These are phyloP conservation scores for Trichoderma asperelloides DNA, from an alignment of 495 filamentous ascomycete species.

Conservation along the genomic window DNA sequence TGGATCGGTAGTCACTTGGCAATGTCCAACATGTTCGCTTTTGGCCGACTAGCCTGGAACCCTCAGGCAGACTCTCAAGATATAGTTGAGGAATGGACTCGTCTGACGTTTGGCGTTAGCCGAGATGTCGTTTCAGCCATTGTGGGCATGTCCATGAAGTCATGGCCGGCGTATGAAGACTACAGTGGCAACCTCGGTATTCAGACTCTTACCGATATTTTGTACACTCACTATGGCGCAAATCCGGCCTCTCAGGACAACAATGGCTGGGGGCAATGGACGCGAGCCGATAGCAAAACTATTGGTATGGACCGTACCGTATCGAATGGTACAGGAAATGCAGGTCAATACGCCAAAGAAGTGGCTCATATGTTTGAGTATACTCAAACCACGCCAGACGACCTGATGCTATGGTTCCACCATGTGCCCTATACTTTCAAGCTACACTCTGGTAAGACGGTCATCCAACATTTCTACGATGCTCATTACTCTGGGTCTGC, in stretches of 20 bases:
- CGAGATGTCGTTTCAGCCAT: conserved; percentile 46
- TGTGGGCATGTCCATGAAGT: conserved; percentile 55
- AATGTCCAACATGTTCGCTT: conserved; percentile 68
- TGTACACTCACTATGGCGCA: conserved; percentile 57
- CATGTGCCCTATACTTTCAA: conserved; percentile 60
- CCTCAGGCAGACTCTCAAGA: conserved; percentile 34
- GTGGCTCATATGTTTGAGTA: conserved; percentile 49
- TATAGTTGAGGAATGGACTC: conserved; percentile 56
- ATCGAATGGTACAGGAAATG: conserved; percentile 52
- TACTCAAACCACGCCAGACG: conserved; percentile 56
- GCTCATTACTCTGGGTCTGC: conserved; percentile 55
- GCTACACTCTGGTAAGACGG: conserved; percentile 56
- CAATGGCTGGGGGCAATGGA: conserved; percentile 69
- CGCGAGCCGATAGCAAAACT: conserved; percentile 45
- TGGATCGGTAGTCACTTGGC: conserved; percentile 62
- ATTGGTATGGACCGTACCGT: conserved; percentile 71
- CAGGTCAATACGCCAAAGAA: conserved; percentile 57
- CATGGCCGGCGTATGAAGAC: conserved; percentile 63
- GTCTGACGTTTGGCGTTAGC: conserved; percentile 53
- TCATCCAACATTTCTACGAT: conserved; percentile 72
- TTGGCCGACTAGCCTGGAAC: conserved; percentile 57
- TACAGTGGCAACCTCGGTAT: conserved; percentile 64
- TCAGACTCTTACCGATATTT: conserved; percentile 61
- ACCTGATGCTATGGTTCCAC: conserved; percentile 68
- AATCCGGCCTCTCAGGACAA: conserved; percentile 57